Evolutionary conservation across 345 rosid species (phyloP), one percentile per base, ranked within the genome.

Genomic region (Carallia pectinifolia): DNA sequence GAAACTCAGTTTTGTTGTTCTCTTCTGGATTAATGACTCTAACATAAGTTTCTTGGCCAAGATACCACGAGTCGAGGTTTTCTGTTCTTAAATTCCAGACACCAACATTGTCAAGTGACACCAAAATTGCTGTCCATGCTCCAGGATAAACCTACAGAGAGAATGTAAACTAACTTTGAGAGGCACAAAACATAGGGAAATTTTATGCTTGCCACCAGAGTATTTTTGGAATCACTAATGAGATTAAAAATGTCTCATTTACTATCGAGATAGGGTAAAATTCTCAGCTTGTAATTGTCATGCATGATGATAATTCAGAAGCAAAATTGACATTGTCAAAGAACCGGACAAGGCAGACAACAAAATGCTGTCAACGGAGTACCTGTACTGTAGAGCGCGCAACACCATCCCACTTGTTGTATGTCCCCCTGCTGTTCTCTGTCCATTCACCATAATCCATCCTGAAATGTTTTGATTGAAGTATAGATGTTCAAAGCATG

Each of bases 381-480:
- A 93, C 99, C 93, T 95, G 98, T 76, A 82, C 75, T 38, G 99
- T 92, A 8, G 88, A 61, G 12, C 99, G 96, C 15, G 99, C 98
- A 44, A 96, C 90, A 34, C 98, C 97, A 70, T 92, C 99, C 98
- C 98, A 96, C 81, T 96, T 96, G 74, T 96, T 96, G 75, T 96
- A 96, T 54, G 98, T 92, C 36, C 98, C 98, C 76, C 98, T 86
- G 86, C 99, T 92, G 75, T 87, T 89, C 60, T 96, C 95, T 13
- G 96, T 83, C 99, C 98, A 96, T 66, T 92, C 98, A 50, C 99
- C 99, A 60, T 84, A 92, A 76, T 96, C 99, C 99, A 96, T 92
- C 71, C 98, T 95, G 82, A 76, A 82, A 65, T 17, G 23, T 56
- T 59, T 31, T 18, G 38, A 74, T 71, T 15, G 50, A 62, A 67